phyloP scores from a whole-genome alignment of 768 basidiomycete genomes.

The Phylloporus rhodoxanthus region DNA sequence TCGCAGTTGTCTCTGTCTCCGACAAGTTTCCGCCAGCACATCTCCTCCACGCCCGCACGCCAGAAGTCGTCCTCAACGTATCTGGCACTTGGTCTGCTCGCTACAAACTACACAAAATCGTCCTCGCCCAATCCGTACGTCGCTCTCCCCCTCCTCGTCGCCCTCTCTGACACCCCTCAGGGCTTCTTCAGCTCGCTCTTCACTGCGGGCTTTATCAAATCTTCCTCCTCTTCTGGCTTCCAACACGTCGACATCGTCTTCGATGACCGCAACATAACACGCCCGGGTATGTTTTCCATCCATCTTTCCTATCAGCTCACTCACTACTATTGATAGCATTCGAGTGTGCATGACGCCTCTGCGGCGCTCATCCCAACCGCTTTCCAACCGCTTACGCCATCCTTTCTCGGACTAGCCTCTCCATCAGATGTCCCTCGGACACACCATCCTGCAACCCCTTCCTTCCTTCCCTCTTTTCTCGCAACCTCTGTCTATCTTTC shows the following conservation, averaged over 20 bases:
- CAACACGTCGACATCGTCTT: slow-evolving; percentile 67
- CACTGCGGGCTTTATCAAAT: slow-evolving; percentile 71
- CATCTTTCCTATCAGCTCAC: background rate
- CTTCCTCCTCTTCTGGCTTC: slow-evolving; percentile 27
- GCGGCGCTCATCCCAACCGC: slow-evolving; percentile 60
- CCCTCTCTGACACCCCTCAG: slow-evolving; percentile 31
- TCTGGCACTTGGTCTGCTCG: slow-evolving; percentile 62
- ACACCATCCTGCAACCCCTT: slow-evolving; percentile 72
- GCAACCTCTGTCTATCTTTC: slow-evolving; percentile 85
- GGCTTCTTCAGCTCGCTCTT: slow-evolving; percentile 89
- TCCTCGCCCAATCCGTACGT: slow-evolving; percentile 82
- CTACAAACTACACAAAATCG: slow-evolving; percentile 77
- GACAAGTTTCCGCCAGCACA: slow-evolving; percentile 61
- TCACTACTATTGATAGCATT: slow-evolving; percentile 52
- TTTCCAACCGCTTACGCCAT: slow-evolving; percentile 63
- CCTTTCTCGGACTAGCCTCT: slow-evolving; percentile 39
- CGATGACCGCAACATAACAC: slow-evolving; percentile 83
- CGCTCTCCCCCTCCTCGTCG: background rate
- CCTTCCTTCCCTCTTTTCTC: slow-evolving; percentile 79
- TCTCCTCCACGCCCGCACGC: slow-evolving; percentile 63
- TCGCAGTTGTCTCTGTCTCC: slow-evolving; percentile 38
- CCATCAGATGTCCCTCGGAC: slow-evolving; percentile 36
- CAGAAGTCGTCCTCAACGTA: slow-evolving; percentile 73
- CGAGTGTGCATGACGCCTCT: slow-evolving; percentile 70
- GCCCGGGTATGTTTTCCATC: slow-evolving; percentile 54